Percentiles rank a stretch among this genome's conserved stretches.
phyloP scores from a whole-genome alignment of 345 rosid species.

The Salix arbutifolia region DNA sequence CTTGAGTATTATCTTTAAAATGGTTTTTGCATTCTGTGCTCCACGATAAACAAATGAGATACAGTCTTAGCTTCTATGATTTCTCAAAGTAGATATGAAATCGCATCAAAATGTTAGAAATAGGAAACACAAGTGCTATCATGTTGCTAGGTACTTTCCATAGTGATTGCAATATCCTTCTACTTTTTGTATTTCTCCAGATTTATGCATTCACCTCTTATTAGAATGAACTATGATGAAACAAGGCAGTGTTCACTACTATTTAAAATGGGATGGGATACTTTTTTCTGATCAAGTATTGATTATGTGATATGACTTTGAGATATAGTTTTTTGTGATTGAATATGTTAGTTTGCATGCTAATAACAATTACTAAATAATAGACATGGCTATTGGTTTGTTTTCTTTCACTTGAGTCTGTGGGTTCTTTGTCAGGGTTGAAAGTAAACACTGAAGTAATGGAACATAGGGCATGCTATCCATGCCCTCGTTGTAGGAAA shows the following conservation, averaged over 20 bases:
- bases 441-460: no score
- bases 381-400: no score
- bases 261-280: background rate
- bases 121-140: background rate
- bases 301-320: background rate
- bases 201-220: background rate
- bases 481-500: no score
- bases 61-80: background rate
- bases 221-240: background rate
- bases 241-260: background rate
- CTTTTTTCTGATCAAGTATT: background rate
- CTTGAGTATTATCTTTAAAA: no score
- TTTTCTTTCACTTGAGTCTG: no score
- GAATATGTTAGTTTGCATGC: background rate
- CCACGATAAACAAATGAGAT: background rate
- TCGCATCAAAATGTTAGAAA: background rate
- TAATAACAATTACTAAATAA: background rate
- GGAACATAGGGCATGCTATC: no score
- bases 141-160: background rate
- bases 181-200: background rate
- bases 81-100: background rate
- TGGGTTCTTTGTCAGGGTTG: no score
- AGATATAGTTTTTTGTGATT: background rate
- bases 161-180: background rate
- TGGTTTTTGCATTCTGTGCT: background rate